These are phyloP conservation scores for Suillus sp. DNA, from an alignment of 768 basidiomycete species.

Conservation along the genomic window DNA sequence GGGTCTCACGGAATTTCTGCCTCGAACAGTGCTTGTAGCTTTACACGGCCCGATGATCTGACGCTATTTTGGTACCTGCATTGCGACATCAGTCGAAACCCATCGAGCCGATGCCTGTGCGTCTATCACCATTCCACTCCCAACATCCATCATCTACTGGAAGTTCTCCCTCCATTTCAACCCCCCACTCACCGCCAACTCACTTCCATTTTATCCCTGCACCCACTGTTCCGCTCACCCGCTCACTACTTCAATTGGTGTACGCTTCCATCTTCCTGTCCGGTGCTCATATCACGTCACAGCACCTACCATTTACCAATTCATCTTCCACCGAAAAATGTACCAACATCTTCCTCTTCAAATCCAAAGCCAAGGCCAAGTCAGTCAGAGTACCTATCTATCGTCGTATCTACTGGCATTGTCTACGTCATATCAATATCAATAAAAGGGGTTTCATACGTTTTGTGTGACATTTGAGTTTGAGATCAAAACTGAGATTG, in stretches of 20 bases:
- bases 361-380: background rate
- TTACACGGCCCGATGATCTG: background rate
- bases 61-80: background rate
- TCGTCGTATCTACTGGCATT: conserved; percentile 1
- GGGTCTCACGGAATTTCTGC: background rate
- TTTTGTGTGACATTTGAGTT: background rate
- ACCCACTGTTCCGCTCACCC: too few species aligned
- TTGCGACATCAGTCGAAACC: background rate
- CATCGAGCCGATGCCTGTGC: background rate
- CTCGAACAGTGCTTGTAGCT: background rate
- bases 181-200: background rate
- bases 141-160: background rate
- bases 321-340: background rate
- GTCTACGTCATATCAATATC: background rate
- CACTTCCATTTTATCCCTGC: background rate
- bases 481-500: background rate
- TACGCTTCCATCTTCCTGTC: background rate
- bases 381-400: background rate
- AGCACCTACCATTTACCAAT: background rate
- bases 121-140: background rate
- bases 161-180: background rate
- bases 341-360: background rate
- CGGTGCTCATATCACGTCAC: background rate
- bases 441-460: background rate
- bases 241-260: background rate